These are phyloP conservation scores for Fraxinus platypoda DNA, from an alignment of 305 asterid species.

Conservation along the genomic window DNA sequence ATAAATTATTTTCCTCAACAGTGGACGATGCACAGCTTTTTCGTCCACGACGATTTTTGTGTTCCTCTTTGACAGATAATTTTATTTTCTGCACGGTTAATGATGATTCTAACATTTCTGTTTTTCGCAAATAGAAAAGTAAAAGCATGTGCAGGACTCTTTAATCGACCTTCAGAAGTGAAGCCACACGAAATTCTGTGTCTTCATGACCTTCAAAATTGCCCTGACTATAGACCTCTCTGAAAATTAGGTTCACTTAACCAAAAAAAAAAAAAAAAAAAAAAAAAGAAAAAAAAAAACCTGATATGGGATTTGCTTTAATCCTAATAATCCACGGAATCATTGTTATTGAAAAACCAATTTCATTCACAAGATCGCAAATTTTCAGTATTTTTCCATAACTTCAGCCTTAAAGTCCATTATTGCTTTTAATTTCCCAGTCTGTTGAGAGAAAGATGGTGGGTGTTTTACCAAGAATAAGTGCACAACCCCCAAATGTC, in stretches of 20 bases:
- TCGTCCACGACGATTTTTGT: too few species aligned
- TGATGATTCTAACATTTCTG: background rate
- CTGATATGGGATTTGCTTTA: background rate
- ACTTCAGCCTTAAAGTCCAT: conserved; percentile 24
- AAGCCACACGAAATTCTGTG: background rate
- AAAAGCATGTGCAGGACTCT: conserved; percentile 30
- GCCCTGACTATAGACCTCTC: background rate
- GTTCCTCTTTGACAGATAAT: too few species aligned
- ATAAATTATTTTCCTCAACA: too few species aligned
- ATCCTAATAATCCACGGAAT: background rate
- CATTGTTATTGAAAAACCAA: background rate
- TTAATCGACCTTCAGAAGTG: conserved; percentile 5
- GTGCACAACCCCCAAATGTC: conserved; percentile 25
- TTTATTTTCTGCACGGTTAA: background rate
- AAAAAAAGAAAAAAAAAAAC: too few species aligned
- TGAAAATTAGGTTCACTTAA: background rate
- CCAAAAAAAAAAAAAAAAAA: background rate
- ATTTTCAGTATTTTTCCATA: background rate
- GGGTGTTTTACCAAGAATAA: conserved; percentile 59
- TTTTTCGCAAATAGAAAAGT: too few species aligned
- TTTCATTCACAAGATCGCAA: background rate
- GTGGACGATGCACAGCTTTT: too few species aligned
- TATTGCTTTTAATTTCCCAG: conserved; percentile 21
- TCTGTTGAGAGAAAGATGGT: conserved; percentile 39
- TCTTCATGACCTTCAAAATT: conserved; percentile 15